These are phyloP conservation scores for Yarrowia sp. DNA, from an alignment of 805 yeast genomes.

Conservation along the genomic window DNA sequence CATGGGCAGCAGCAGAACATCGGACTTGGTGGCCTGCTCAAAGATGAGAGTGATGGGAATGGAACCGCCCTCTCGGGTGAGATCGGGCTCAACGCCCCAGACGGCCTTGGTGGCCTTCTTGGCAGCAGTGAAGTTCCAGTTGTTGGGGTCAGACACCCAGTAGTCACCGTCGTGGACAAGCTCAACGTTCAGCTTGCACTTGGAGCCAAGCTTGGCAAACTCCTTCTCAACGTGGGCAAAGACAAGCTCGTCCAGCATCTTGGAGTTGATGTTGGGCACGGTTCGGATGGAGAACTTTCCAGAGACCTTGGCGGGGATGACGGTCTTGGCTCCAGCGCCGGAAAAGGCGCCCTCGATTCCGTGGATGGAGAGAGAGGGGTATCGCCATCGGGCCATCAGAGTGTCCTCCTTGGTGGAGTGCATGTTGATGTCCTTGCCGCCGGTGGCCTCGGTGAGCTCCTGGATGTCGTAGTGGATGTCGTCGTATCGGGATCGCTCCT, in stretches of 20 bases:
- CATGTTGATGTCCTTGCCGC: slow-evolving; percentile 79
- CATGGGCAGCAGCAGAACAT: slow-evolving; percentile 88
- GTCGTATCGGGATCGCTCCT: slow-evolving; percentile 76
- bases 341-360: slow-evolving; percentile 98
- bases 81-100: slow-evolving; percentile 93
- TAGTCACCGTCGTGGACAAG: slow-evolving; percentile 92
- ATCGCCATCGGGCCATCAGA: slow-evolving; percentile 98
- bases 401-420: slow-evolving; percentile 69
- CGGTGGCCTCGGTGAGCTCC: slow-evolving; percentile 84
- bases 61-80: slow-evolving; percentile 98
- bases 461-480: slow-evolving; percentile 77
- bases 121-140: slow-evolving; percentile 91
- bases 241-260: slow-evolving; percentile 74
- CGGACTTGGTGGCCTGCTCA: slow-evolving; percentile 79
- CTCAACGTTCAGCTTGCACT: slow-evolving; percentile 68
- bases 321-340: slow-evolving; percentile 95
- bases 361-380: slow-evolving; percentile 91
- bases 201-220: slow-evolving; percentile 67
- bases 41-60: slow-evolving; percentile 95
- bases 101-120: slow-evolving; percentile 89
- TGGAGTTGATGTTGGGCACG: slow-evolving; percentile 87
- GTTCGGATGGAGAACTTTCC: slow-evolving; percentile 98
- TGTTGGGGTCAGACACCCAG: slow-evolving; percentile 94
- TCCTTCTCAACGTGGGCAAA: slow-evolving; percentile 62
- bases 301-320: slow-evolving; percentile 87